Evolutionary conservation across 2,329 filamentous ascomycete species (phyloP), one percentile per base, ranked within the genome.

Genomic region (Fusarium camptoceras): DNA sequence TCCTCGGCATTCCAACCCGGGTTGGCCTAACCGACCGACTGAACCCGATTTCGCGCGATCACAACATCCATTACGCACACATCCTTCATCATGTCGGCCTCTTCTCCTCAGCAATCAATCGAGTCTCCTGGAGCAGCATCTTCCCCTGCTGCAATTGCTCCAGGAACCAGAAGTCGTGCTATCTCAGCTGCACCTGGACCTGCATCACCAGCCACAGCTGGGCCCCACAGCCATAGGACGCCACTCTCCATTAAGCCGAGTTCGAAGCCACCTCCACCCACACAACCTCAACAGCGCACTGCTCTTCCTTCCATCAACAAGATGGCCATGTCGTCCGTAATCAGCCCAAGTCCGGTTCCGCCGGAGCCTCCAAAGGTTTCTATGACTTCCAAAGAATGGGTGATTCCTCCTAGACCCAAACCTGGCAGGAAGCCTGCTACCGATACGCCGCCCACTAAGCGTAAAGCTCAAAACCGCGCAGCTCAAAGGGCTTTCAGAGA

Each of bases 381-480:
- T 55, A 88, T 94, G 78, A 95, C 92, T 37, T 92, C 88, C 74
- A 94, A 91, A 79, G 92, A 95, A 88, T 96, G 93, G 93, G 87
- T 95, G 25, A 90, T 96, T 46, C 93, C 93, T 25, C 93, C 93
- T 28, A 87, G 93, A 65, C 93, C 93, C 48, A 95, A 94, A 84
- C 95, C 96, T 24, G 95, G 95, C 50, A 90, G 95, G 73, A 98
- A 98, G 85, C 94, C 95, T 5, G 93, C 94, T 48, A 97, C 93
- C 37, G 94, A 98, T 77, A 97, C 94, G 55, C 94, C 94, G 16
- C 92, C 93, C 3, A 97, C 94, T 44, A 97, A 97, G 83, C 89
- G 96, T 71, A 97, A 98, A 84, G 92, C 93, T 2, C 96, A 98
- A 82, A 98, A 98, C 80, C 88, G 96, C 64, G 92, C 93, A 48